phyloP scores from a whole-genome alignment of 2,329 filamentous ascomycete genomes.

The Trichoderma endophyticum region DNA sequence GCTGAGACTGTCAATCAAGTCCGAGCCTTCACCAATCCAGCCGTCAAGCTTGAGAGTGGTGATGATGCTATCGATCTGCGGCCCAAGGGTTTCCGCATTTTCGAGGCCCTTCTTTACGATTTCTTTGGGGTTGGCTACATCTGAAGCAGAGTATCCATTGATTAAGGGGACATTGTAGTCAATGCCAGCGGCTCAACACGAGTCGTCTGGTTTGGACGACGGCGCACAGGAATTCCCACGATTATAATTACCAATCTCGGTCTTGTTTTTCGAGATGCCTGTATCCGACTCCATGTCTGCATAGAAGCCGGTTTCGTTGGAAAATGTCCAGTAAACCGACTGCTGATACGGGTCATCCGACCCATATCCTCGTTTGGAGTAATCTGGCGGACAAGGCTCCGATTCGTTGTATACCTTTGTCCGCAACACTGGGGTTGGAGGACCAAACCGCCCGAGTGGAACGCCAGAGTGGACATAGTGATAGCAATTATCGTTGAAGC shows the following conservation, averaged over 20 bases:
- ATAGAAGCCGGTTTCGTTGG: not conserved
- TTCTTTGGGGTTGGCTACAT: not conserved
- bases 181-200: not conserved
- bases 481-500: not conserved
- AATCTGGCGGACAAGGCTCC: constrained; percentile 2
- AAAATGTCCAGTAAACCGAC: not conserved
- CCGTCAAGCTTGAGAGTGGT: not conserved
- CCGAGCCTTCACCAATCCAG: not conserved
- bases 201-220: not conserved
- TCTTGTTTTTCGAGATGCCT: not conserved
- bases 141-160: not conserved
- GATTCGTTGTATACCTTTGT: not conserved
- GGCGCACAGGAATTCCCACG: not conserved
- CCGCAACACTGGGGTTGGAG: not conserved
- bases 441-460: not conserved
- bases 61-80: not conserved
- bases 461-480: not conserved
- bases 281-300: not conserved
- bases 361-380: constrained; percentile 1
- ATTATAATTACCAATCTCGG: not conserved
- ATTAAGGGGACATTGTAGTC: not conserved
- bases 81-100: not conserved
- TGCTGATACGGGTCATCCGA: not conserved
- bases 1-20: constrained; percentile 1
- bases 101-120: not conserved